Evolutionary conservation across 768 basidiomycete species (phyloP), one percentile per base, ranked within the genome.

Genomic region (Nidula microcarpa): DNA sequence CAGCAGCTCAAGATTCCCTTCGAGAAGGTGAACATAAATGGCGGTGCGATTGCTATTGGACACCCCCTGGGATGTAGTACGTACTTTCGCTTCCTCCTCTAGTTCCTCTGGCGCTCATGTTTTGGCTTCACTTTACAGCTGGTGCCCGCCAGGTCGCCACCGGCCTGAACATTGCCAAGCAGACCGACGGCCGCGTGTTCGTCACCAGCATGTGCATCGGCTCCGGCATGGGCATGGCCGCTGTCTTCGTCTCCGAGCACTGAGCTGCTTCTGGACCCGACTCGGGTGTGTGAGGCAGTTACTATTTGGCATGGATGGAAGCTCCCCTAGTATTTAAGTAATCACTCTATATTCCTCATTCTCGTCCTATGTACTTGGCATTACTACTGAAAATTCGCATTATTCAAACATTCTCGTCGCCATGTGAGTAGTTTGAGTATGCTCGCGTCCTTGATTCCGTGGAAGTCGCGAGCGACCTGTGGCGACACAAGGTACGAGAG

Each of bases 201-300:
- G 86, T 89, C 33, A 94, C 91, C 2, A 87, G 84, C 59, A 96
- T 96, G 94, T 95, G 93, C 65, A 86, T 94, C 62, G 92, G 91
- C 6, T 83, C 81, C 11, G 91, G 92, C 18, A 93, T 94, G 89
- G 90, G 91, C 36, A 92, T 94, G 89, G 91, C 91, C 33, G 89
- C 84, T 44, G 76, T 94, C 2, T 88, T 94, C 62, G 89, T 91
- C 52, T 90, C 76, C 67, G 92, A 94, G 78, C 86, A 92, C 60
- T 92, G 49, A 53, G 49, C 11, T 41, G 50, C n/a, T 30, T 30
- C 23, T 30, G 23, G 23, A 30, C 23, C 23, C 23, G 4, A 30
- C 23, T 30, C 23, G 23, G 23, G 23, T 30, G 23, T 30, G 23
- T 30, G 23, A 30, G 23, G 23, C 23, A 30, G 23, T 3, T 30